Conservation (phyloP, 139 green algal species). For the Dunaliella sp. region DNA sequence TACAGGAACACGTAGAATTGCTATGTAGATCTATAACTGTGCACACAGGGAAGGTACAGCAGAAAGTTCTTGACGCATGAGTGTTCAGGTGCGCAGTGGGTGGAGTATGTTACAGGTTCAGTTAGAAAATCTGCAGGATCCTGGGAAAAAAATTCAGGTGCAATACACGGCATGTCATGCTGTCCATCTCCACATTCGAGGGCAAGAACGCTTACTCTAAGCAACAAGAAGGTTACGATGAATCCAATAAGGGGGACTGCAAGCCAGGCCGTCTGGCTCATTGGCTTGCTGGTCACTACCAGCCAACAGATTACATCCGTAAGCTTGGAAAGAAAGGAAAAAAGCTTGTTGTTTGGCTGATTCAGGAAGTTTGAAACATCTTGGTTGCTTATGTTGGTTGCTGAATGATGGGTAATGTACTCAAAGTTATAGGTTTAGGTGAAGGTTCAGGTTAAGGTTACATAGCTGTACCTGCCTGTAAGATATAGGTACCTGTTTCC, state of each 20-base stretch:
- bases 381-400: conserved; percentile 1
- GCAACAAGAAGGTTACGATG: not conserved
- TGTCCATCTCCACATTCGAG: too few relatives aligned
- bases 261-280: not conserved
- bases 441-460: not conserved
- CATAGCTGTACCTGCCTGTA: not conserved
- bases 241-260: not conserved
- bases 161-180: too few relatives aligned
- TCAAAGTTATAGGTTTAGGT: not conserved
- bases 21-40: too few relatives aligned
- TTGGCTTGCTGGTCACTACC: too few relatives aligned
- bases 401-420: not conserved
- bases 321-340: not conserved
- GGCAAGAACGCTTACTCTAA: too few relatives aligned
- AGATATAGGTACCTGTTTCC: too few relatives aligned
- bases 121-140: not conserved
- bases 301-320: not conserved
- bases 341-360: not conserved
- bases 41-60: too few relatives aligned
- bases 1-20: too few relatives aligned
- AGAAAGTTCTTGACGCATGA: too few relatives aligned
- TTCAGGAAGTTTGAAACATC: not conserved
- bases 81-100: too few relatives aligned
- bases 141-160: too few relatives aligned
- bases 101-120: too few relatives aligned